Percentiles rank a stretch among this genome's conserved stretches.
These are phyloP conservation scores for Lodderomyces jiufengensis DNA, from an alignment of 1,139 yeast genomes.

Conservation along the genomic window DNA sequence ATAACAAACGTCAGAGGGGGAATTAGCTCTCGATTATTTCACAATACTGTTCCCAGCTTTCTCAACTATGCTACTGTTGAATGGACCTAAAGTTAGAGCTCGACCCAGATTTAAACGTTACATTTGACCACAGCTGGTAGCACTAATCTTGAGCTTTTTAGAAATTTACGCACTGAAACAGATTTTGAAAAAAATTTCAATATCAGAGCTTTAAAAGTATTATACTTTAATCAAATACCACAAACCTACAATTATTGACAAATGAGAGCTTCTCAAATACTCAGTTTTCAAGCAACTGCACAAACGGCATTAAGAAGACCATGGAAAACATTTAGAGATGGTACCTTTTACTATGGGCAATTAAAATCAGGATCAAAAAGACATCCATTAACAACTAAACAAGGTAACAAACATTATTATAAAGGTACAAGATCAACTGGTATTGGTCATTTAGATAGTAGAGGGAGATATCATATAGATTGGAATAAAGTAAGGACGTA, in stretches of 20 bases:
- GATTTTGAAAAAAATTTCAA: no score
- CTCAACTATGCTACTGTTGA: no score
- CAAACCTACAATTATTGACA: conserved; percentile 3
- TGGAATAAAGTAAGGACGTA: conserved; percentile 89
- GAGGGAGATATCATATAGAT: conserved; percentile 73
- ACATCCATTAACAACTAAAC: conserved; percentile 82
- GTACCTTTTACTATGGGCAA: conserved; percentile 77
- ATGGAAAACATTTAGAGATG: conserved; percentile 84
- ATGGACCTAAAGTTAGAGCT: no score
- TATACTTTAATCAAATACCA: no score
- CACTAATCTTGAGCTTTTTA: no score
- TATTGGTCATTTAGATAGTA: conserved; percentile 72
- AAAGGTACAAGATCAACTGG: conserved; percentile 97
- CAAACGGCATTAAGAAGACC: conserved; percentile 65
- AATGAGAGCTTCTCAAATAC: conserved; percentile 56
- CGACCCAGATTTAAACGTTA: no score
- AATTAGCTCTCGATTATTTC: no score
- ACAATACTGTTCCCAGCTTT: no score
- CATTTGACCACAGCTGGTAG: no score
- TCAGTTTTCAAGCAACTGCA: conserved; percentile 53
- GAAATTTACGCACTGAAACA: no score
- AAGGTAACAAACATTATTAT: conserved; percentile 90
- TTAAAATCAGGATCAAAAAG: conserved; percentile 80
- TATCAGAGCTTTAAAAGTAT: no score
- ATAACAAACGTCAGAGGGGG: no score